Percentiles rank a stretch among this genome's conserved stretches.
Conservation (phyloP, 306 rosid genomes). For the Glycine soja region DNA sequence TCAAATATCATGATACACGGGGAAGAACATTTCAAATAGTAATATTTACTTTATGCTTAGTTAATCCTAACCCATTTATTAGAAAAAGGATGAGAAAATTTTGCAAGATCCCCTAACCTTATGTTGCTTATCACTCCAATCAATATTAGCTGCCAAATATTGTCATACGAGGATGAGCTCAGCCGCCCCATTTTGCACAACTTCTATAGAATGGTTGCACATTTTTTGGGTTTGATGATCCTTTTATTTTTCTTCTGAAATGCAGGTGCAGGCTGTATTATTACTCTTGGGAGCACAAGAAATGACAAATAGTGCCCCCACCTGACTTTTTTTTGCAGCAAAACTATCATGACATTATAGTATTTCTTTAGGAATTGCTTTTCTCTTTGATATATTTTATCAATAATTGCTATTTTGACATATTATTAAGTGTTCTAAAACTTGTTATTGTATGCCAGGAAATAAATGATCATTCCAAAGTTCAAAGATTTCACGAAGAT, state of each 20-base stretch:
- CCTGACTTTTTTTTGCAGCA: constrained; percentile 50
- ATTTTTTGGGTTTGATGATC: not conserved
- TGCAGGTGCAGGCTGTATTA: constrained; percentile 80
- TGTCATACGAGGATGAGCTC: constrained; percentile 50
- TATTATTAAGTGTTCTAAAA: constrained; percentile 13
- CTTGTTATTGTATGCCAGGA: constrained; percentile 50
- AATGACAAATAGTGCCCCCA: constrained; percentile 43
- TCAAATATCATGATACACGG: not conserved
- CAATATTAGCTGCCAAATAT: constrained; percentile 21
- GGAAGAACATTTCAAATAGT: not conserved
- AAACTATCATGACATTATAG: constrained; percentile 53
- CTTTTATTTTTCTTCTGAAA: constrained; percentile 22
- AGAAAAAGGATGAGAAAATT: not conserved
- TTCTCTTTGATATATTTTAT: constrained; percentile 6
- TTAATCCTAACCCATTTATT: constrained; percentile 8
- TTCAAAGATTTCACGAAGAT: constrained; percentile 71
- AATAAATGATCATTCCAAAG: constrained; percentile 53
- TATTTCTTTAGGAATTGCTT: constrained; percentile 45
- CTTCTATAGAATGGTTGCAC: not conserved
- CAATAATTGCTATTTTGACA: not conserved
- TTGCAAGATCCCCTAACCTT: constrained; percentile 8
- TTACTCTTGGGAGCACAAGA: constrained; percentile 72
- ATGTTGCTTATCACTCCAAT: constrained; percentile 1
- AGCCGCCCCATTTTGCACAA: constrained; percentile 47
- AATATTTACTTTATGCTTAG: not conserved